Percentiles rank a stretch among this genome's conserved stretches.
These are phyloP conservation scores for Podospora comata DNA, from an alignment of 495 filamentous ascomycete species.

Conservation along the genomic window DNA sequence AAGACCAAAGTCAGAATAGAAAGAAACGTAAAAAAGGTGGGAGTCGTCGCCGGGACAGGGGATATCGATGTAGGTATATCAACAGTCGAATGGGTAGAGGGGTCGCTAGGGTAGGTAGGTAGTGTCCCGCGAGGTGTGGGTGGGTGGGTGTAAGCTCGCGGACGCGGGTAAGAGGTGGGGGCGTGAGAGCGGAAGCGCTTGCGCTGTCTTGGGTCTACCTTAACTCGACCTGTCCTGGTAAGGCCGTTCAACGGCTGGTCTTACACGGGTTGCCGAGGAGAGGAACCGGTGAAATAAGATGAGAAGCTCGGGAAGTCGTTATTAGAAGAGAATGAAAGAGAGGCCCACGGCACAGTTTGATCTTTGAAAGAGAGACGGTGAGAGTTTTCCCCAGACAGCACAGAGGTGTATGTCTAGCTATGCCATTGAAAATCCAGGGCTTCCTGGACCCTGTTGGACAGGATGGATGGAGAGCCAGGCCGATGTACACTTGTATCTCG, in stretches of 20 bases:
- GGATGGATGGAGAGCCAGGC: conserved; percentile 3
- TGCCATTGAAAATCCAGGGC: conserved; percentile 9
- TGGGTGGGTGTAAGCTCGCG: conserved; percentile 21
- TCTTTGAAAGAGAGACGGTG: conserved; percentile 9
- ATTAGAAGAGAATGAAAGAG: conserved; percentile 16
- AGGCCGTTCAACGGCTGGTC: conserved; percentile 13
- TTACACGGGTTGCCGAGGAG: conserved; percentile 11
- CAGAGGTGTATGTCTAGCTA: conserved; percentile 21
- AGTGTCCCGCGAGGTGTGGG: conserved; percentile 25
- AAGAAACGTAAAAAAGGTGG: conserved; percentile 16
- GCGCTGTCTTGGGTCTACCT: conserved; percentile 18
- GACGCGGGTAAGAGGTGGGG: conserved; percentile 17
- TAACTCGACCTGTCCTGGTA: conserved; percentile 13
- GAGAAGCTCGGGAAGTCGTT: background rate
- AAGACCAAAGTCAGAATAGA: conserved; percentile 12
- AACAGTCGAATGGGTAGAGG: conserved; percentile 24
- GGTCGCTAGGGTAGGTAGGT: conserved; percentile 16
- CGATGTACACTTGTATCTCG: conserved; percentile 11
- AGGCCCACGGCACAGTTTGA: background rate
- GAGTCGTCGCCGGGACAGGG: conserved; percentile 31
- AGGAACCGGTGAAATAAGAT: conserved; percentile 13
- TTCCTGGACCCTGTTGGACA: conserved; percentile 10
- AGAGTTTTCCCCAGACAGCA: background rate
- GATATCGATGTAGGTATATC: conserved; percentile 16
- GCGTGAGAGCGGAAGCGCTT: conserved; percentile 21